phyloP scores from a whole-genome alignment of 805 yeast species.

The Kurtzmaniella fragi region DNA sequence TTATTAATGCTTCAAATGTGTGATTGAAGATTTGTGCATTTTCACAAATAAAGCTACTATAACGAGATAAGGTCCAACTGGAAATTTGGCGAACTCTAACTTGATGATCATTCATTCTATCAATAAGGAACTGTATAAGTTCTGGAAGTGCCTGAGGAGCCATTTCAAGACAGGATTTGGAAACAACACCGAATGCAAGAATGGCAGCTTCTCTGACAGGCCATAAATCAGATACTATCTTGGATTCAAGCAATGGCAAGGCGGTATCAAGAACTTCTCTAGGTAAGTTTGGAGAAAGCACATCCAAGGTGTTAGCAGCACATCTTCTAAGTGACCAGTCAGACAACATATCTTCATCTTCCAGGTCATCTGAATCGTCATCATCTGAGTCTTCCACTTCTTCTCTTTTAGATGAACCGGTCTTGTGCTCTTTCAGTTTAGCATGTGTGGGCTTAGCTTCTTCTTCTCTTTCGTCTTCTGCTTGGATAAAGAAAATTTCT shows the following conservation, averaged over 20 bases:
- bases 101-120: conserved; percentile 67
- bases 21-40: conserved; percentile 72
- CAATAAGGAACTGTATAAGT: conserved; percentile 79
- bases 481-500: conserved; percentile 61
- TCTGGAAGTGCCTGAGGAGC: conserved; percentile 71
- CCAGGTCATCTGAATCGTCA: conserved; percentile 70
- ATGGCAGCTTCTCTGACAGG: conserved; percentile 90
- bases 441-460: conserved; percentile 83
- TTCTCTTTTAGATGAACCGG: conserved; percentile 14
- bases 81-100: conserved; percentile 88
- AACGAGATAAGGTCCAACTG: conserved; percentile 93
- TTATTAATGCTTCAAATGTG: conserved; percentile 70
- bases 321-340: conserved; percentile 94
- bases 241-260: conserved; percentile 71
- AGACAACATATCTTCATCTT: conserved; percentile 58
- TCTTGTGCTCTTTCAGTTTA: conserved; percentile 46
- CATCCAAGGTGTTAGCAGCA: conserved; percentile 88
- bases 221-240: conserved; percentile 73
- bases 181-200: conserved; percentile 90
- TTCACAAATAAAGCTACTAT: conserved; percentile 72
- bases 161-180: conserved; percentile 77
- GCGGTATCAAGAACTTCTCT: conserved; percentile 59
- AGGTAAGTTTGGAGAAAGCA: conserved; percentile 65
- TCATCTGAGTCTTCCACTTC: conserved; percentile 46
- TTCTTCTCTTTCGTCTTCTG: conserved; percentile 68